Percentiles rank a stretch among this genome's conserved stretches.
Conservation (phyloP, 1,284 basidiomycete genomes). For the Coniophora puteana region DNA sequence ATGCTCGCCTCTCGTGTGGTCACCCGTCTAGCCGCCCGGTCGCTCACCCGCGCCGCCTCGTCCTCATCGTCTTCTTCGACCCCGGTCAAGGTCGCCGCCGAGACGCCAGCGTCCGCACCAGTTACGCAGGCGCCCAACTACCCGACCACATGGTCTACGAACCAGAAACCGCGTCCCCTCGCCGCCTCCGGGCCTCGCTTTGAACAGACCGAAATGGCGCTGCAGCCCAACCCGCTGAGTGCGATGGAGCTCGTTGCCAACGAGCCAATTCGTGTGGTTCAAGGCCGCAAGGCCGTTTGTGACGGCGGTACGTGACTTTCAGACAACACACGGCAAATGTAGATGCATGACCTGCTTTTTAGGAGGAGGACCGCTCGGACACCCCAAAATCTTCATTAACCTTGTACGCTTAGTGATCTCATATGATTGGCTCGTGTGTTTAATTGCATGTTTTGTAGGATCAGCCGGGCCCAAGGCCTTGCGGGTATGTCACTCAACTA, state of each 20-base stretch:
- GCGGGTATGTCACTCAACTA: conserved; percentile 60
- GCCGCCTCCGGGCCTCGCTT: conserved; percentile 71
- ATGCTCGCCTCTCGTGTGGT: conserved; percentile 37
- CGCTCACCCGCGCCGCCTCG: conserved; percentile 35
- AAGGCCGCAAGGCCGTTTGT: conserved; percentile 83
- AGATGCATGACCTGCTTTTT: conserved; percentile 6
- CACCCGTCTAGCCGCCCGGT: conserved; percentile 25
- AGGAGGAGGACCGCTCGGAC: conserved; percentile 96
- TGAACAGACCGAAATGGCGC: conserved; percentile 84
- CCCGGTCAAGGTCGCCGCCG: conserved; percentile 27
- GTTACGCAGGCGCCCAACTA: conserved; percentile 77
- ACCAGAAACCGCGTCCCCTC: conserved; percentile 61
- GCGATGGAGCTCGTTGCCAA: conserved; percentile 88
- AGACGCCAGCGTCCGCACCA: conserved; percentile 32
- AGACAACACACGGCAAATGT: conserved; percentile 13
- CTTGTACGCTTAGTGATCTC: conserved; percentile 52
- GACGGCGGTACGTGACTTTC: conserved; percentile 79
- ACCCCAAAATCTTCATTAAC: conserved; percentile 97
- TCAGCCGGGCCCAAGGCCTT: conserved; percentile 70
- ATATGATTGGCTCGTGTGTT: conserved; percentile 9
- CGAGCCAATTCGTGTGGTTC: conserved; percentile 81
- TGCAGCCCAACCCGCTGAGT: conserved; percentile 88
- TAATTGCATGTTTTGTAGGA: conserved; percentile 43
- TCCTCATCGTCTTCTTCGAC: conserved; percentile 20
- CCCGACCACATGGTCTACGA: conserved; percentile 74